Evolutionary conservation across 108 stramenopile genomes (phyloP), one percentile per base, ranked within the genome.

Genomic region (Skeletonema tropicum): DNA sequence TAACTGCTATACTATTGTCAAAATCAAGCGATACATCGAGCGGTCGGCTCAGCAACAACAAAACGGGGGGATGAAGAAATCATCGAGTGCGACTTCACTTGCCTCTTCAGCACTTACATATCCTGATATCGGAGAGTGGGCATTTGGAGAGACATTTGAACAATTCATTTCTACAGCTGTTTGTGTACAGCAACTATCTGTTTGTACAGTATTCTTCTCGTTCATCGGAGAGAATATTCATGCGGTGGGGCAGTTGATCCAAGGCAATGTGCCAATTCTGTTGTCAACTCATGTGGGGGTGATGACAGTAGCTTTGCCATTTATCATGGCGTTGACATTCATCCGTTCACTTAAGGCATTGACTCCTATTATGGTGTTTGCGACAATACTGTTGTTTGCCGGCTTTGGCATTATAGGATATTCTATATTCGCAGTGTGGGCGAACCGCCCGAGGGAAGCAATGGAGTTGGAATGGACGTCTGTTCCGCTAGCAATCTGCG

Each of bases 201-300:
- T 92, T 52, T 92, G 91, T 65, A 92, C 91, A 31, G 91, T 92
- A 42, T 92, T 88, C 83, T 69, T 89, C 30, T 81, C 82, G 11
- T 92, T 92, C 72, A 75, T 92, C 25, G 87, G 89, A 0, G 91
- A 88, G 70, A 92, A 92, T 66, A 49, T 89, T 15, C 57, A 64
- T 33, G 91, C 91, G n/a, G 86, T 86, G 14, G 66, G 36, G 11
- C 15, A 66, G 35, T 38, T 71, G 31, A 26, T 66, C 9, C 71
- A 61, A 3, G 64, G 55, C 6, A 33, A 46, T 32, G 57, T 74
- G 26, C 71, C 77, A 10, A n/a, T 23, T 0, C 9, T 64, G 2
- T 17, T 71, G 2, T 46, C 83, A 65, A 66, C 52, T 10, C 85
- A 86, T 55, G 63, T 59, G 11, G 75, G 68, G 3, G 86, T 88